Conservation (phyloP, 78 protist genomes). For the Dictyostelium firmibasis region DNA sequence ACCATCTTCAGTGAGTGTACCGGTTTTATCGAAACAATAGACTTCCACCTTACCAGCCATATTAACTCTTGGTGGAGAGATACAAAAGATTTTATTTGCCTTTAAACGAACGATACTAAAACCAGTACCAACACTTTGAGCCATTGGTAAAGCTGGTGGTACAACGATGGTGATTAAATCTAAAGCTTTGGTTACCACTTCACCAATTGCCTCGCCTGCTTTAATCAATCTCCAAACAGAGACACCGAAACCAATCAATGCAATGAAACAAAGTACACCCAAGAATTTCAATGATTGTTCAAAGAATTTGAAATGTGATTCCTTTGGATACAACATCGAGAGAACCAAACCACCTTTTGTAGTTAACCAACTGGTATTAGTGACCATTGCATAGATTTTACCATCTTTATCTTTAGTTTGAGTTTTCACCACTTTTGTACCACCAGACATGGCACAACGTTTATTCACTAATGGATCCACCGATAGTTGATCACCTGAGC, state of each 20-base stretch:
- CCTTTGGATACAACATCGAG: constrained; percentile 86
- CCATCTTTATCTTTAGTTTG: not conserved
- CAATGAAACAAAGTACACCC: constrained; percentile 43
- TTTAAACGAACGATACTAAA: constrained; percentile 85
- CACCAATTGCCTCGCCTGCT: not conserved
- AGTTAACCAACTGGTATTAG: constrained; percentile 82
- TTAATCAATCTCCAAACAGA: not conserved
- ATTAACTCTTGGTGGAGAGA: constrained; percentile 85
- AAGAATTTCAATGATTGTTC: constrained; percentile 85
- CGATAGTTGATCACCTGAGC: constrained; percentile 36
- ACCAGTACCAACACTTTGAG: constrained; percentile 89
- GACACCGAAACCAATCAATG: constrained; percentile 45
- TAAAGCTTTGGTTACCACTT: constrained; percentile 54
- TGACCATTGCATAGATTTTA: constrained; percentile 53
- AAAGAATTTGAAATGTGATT: constrained; percentile 74
- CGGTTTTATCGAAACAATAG: constrained; percentile 96
- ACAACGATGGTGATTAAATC: constrained; percentile 94
- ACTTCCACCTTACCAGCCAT: constrained; percentile 87
- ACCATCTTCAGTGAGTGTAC: constrained; percentile 96
- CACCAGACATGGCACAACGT: constrained; percentile 62
- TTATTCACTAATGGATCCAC: constrained; percentile 9
- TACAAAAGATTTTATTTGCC: constrained; percentile 81
- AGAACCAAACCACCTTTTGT: constrained; percentile 84
- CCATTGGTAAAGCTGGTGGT: constrained; percentile 94
- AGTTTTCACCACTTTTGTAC: constrained; percentile 47